phyloP scores from a whole-genome alignment of 805 yeast genomes.

The Sporopachydermia lactativora region DNA sequence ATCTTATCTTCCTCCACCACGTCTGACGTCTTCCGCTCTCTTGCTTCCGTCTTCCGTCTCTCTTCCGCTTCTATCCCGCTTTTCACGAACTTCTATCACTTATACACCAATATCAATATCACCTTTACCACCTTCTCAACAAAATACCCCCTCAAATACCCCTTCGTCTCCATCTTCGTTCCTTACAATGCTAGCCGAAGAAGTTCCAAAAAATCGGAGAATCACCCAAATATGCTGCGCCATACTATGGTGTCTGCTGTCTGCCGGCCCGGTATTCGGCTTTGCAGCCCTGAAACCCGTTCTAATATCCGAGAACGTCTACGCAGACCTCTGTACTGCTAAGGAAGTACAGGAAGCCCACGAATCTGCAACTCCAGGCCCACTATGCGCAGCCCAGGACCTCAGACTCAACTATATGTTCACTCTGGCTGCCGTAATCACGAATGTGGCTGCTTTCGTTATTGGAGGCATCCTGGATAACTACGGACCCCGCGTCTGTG shows the following conservation, averaged over 20 bases:
- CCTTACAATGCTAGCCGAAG: background rate
- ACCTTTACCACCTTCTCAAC: too few species aligned
- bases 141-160: too few species aligned
- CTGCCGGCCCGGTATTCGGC: constrained; percentile 92
- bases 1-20: too few species aligned
- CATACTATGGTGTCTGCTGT: constrained; percentile 71
- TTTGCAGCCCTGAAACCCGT: constrained; percentile 91
- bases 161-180: background rate
- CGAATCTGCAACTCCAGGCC: too few species aligned
- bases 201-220: constrained; percentile 14
- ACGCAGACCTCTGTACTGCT: constrained; percentile 41
- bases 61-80: too few species aligned
- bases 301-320: constrained; percentile 63
- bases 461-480: constrained; percentile 72
- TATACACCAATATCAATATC: too few species aligned
- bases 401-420: constrained; percentile 69
- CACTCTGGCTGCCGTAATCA: constrained; percentile 74
- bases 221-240: constrained; percentile 56
- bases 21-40: too few species aligned
- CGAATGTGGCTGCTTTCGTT: constrained; percentile 69
- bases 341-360: constrained; percentile 12
- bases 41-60: too few species aligned
- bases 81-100: too few species aligned
- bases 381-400: constrained; percentile 62
- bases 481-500: constrained; percentile 71